These are phyloP conservation scores for Puccinia horiana DNA, from an alignment of 1,284 basidiomycete genomes.

Conservation along the genomic window DNA sequence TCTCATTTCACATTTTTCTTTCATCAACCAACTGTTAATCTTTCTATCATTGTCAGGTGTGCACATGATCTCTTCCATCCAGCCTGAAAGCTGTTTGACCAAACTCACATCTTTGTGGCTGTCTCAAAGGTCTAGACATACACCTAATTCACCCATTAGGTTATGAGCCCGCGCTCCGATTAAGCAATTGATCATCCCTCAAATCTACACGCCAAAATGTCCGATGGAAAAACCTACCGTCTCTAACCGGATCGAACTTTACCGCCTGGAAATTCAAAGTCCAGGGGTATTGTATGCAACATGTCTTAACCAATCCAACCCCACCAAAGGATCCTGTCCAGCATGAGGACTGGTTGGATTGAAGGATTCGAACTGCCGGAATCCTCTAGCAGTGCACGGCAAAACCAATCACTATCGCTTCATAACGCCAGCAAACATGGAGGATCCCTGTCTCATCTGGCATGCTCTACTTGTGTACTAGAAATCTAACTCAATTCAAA, in stretches of 20 bases:
- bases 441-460: background rate
- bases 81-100: no score
- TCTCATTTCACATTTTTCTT: no score
- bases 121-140: no score
- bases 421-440: background rate
- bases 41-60: no score
- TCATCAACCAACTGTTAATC: no score
- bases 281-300: background rate
- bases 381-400: background rate
- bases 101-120: no score
- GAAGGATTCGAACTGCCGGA: background rate
- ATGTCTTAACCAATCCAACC: background rate
- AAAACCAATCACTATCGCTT: background rate
- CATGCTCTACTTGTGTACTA: background rate
- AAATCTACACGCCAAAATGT: background rate
- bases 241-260: background rate
- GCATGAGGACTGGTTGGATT: background rate
- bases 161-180: no score
- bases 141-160: no score
- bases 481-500: background rate
- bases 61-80: no score
- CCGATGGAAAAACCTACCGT: background rate
- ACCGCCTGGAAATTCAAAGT: background rate
- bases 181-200: no score
- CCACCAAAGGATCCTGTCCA: no score